These are phyloP conservation scores for Colletotrichum sp. DNA, from an alignment of 2,329 filamentous ascomycete genomes.

Conservation along the genomic window DNA sequence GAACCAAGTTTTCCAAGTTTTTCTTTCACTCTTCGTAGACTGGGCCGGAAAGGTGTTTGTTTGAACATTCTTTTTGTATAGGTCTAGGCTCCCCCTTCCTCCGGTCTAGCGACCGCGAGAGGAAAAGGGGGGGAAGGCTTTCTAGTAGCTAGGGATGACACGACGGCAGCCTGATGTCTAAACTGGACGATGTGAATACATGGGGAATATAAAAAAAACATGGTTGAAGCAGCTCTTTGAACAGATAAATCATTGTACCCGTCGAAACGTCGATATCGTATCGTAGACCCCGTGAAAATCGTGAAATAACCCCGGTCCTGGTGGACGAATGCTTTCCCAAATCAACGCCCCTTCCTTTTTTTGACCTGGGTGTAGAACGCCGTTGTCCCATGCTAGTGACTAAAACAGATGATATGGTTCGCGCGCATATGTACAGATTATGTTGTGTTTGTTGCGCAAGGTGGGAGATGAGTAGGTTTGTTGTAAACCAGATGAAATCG, in stretches of 20 bases:
- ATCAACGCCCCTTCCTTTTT: background rate
- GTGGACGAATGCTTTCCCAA: background rate
- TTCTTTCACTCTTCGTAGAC: fast-evolving
- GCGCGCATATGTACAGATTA: background rate
- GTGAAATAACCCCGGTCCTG: background rate
- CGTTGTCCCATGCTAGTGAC: background rate
- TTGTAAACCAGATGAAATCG: background rate
- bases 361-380: background rate
- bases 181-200: background rate
- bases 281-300: background rate
- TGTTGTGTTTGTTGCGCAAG: background rate
- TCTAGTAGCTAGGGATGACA: background rate
- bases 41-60: background rate
- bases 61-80: background rate
- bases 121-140: background rate
- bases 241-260: background rate
- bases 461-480: background rate
- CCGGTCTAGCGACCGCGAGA: background rate
- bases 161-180: background rate
- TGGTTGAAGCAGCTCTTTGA: background rate
- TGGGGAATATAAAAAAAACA: background rate
- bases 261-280: background rate
- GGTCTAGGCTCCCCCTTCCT: background rate
- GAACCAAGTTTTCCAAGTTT: background rate
- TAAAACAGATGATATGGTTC: background rate